These are phyloP conservation scores for Fereydounia khargensis DNA, from an alignment of 1,284 basidiomycete genomes.

Conservation along the genomic window DNA sequence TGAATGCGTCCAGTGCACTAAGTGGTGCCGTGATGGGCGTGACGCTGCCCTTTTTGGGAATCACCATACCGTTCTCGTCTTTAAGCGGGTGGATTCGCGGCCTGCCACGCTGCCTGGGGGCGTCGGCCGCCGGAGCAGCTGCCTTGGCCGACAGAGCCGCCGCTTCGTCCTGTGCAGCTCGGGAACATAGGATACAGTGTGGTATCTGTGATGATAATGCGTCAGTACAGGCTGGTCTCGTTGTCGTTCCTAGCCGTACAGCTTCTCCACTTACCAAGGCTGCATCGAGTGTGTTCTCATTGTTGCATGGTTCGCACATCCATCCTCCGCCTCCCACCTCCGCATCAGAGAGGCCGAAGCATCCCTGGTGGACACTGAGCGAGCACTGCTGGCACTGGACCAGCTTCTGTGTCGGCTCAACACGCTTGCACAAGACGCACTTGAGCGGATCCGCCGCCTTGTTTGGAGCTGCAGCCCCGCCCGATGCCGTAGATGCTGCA, in stretches of 20 bases:
- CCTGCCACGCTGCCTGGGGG: conserved; percentile 11
- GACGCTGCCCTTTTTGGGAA: background rate
- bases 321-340: conserved; percentile 38
- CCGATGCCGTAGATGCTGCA: conserved; percentile 8
- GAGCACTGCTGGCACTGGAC: conserved; percentile 48
- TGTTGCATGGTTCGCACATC: conserved; percentile 50
- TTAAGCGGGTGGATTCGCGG: background rate
- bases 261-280: conserved; percentile 25
- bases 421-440: conserved; percentile 49
- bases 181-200: conserved; percentile 46
- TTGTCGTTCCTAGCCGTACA: background rate
- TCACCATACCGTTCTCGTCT: too few relatives aligned
- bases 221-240: too few relatives aligned
- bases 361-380: conserved; percentile 50
- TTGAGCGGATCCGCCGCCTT: conserved; percentile 34
- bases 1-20: conserved; percentile 70
- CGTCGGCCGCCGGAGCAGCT: conserved; percentile 9
- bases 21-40: conserved; percentile 44
- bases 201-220: too few relatives aligned
- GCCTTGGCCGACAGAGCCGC: conserved; percentile 25
- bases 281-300: conserved; percentile 43
- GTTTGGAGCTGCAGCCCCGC: conserved; percentile 7
- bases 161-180: conserved; percentile 19
- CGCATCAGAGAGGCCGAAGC: conserved; percentile 41
- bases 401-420: conserved; percentile 51